These are phyloP conservation scores for Coemansia interrupta DNA, from an alignment of 192 early-diverging fungal genomes.

Conservation along the genomic window DNA sequence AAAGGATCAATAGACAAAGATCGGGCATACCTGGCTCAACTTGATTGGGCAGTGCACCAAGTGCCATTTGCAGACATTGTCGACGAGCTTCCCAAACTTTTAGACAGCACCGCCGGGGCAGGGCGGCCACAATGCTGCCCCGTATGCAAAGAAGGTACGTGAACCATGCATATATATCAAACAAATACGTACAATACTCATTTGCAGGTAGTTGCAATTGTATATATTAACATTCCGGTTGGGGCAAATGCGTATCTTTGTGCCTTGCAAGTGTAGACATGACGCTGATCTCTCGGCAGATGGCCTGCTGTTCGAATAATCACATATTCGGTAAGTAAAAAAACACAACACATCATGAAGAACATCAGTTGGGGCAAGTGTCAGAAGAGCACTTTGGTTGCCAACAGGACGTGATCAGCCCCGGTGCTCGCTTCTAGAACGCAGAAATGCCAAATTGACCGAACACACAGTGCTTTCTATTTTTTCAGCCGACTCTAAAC, in stretches of 20 bases:
- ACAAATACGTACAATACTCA: neutral
- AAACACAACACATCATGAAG: too few species aligned
- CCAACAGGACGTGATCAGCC: too few species aligned
- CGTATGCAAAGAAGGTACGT: slow-evolving; percentile 35
- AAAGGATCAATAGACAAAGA: slow-evolving; percentile 24
- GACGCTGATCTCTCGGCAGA: slow-evolving; percentile 27
- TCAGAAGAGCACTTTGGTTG: neutral
- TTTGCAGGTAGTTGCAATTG: neutral
- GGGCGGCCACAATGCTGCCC: slow-evolving; percentile 23
- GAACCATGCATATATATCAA: neutral
- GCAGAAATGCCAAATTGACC: too few species aligned
- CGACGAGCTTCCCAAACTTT: slow-evolving; percentile 18
- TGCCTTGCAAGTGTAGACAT: slow-evolving; percentile 28
- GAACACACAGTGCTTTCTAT: too few species aligned
- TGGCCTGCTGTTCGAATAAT: slow-evolving; percentile 24
- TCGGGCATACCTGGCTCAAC: slow-evolving; percentile 33
- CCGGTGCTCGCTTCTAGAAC: too few species aligned
- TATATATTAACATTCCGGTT: neutral
- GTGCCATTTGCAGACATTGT: slow-evolving; percentile 29
- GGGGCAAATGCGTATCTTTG: neutral
- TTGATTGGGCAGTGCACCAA: slow-evolving; percentile 36
- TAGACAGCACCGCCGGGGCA: slow-evolving; percentile 4
- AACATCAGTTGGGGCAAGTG: neutral
- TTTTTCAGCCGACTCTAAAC: too few species aligned
- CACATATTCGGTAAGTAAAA: slow-evolving; percentile 44